phyloP scores from a whole-genome alignment of 805 yeast species.

The Candida incommunis region DNA sequence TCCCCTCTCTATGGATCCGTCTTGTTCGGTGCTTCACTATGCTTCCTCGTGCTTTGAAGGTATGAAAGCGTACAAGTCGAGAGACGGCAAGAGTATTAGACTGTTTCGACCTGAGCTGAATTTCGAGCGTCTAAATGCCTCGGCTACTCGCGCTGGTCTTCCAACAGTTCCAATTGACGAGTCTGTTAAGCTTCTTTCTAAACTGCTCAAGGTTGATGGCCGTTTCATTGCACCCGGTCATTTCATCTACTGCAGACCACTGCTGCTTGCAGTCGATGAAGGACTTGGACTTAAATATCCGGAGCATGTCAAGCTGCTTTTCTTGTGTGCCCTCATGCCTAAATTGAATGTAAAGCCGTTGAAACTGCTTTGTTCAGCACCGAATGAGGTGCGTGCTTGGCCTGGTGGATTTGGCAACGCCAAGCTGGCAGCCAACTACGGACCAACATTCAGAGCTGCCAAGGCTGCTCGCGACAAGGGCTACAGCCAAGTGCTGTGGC shows the following conservation, averaged over 20 bases:
- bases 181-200: conserved; percentile 28
- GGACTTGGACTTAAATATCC: conserved; percentile 32
- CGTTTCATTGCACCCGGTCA: conserved; percentile 31
- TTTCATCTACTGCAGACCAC: conserved; percentile 33
- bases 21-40: conserved; percentile 70
- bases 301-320: conserved; percentile 29
- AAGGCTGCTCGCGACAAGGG: conserved; percentile 32
- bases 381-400: conserved; percentile 39
- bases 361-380: conserved; percentile 34
- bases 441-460: conserved; percentile 35
- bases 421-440: conserved; percentile 43
- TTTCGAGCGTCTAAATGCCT: conserved; percentile 34
- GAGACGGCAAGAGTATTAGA: conserved; percentile 10
- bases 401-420: conserved; percentile 42
- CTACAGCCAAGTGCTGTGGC: conserved; percentile 39
- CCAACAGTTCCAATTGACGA: conserved; percentile 34
- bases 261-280: conserved; percentile 35
- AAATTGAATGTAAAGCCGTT: conserved; percentile 36
- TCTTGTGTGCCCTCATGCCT: conserved; percentile 32
- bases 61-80: conserved; percentile 52
- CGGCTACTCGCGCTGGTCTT: conserved; percentile 34
- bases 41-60: conserved; percentile 80
- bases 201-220: conserved; percentile 29
- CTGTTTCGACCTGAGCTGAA: conserved; percentile 33
- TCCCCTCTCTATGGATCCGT: conserved; percentile 53